These are phyloP conservation scores for Hondaea fermentalgiana DNA, from an alignment of 108 stramenopile genomes.

Conservation along the genomic window DNA sequence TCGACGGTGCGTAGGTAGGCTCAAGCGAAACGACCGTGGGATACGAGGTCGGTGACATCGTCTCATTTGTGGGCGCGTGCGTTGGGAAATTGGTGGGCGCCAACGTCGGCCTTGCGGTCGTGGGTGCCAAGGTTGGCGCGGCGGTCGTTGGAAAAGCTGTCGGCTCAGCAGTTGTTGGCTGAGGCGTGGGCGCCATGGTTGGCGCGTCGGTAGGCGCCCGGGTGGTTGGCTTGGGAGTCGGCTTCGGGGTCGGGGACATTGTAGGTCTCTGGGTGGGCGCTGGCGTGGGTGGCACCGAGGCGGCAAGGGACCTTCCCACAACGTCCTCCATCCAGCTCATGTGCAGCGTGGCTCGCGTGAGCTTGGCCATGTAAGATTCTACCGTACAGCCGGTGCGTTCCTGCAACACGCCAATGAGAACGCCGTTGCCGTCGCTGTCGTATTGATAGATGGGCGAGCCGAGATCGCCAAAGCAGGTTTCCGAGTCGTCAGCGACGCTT, in stretches of 20 bases:
- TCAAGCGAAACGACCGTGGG: neutral
- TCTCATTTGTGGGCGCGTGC: neutral
- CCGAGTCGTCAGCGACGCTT: neutral
- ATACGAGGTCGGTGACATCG: neutral
- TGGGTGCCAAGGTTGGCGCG: neutral
- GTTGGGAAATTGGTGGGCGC: neutral
- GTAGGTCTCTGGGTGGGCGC: neutral
- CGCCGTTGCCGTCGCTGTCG: neutral
- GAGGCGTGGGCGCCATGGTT: neutral
- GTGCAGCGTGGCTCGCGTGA: neutral
- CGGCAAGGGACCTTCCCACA: neutral
- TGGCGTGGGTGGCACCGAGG: neutral
- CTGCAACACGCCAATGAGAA: neutral
- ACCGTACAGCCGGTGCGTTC: neutral
- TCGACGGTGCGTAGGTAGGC: no score
- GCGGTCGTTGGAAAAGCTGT: neutral
- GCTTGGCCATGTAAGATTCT: neutral
- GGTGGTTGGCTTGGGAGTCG: neutral
- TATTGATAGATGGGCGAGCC: neutral
- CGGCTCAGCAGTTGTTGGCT: neutral
- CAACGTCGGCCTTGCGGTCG: neutral
- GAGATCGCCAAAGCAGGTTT: neutral
- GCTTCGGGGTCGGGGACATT: neutral
- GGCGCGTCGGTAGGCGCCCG: neutral
- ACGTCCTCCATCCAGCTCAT: neutral